Percentiles rank a stretch among this genome's conserved stretches.
phyloP scores from a whole-genome alignment of 192 early-diverging fungal genomes.

The Spizellomyces punctatus region DNA sequence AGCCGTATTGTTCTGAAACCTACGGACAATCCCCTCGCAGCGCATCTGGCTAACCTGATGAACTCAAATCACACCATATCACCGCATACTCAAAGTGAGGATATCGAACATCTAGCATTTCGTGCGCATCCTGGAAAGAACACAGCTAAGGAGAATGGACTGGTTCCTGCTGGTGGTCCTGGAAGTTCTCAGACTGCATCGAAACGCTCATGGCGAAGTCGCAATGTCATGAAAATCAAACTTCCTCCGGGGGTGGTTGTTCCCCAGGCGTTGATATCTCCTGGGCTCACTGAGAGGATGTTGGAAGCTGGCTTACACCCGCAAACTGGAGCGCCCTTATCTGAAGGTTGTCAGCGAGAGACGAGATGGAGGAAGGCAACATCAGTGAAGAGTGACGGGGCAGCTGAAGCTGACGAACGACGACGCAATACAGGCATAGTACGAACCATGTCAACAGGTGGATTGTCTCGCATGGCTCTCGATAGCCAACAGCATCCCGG shows the following conservation, averaged over 20 bases:
- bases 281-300: constrained; percentile 18
- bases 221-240: constrained; percentile 19
- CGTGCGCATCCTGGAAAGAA: constrained; percentile 41
- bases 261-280: constrained; percentile 8
- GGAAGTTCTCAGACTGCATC: not conserved
- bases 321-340: not conserved
- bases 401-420: too few species aligned
- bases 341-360: not conserved
- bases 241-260: constrained; percentile 23
- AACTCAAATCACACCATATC: constrained; percentile 85
- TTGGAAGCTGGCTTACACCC: not conserved
- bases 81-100: constrained; percentile 69
- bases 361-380: too few species aligned
- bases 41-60: constrained; percentile 84
- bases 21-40: constrained; percentile 79
- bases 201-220: constrained; percentile 10
- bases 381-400: too few species aligned
- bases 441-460: too few species aligned
- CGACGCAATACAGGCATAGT: too few species aligned
- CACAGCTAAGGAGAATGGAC: not conserved
- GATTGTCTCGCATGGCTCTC: too few species aligned
- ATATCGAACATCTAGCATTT: constrained; percentile 79
- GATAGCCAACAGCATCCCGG: too few species aligned
- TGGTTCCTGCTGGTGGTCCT: not conserved
- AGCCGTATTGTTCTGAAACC: constrained; percentile 32